phyloP scores from a whole-genome alignment of 2,329 filamentous ascomycete genomes.

The Monilinia polystroma region DNA sequence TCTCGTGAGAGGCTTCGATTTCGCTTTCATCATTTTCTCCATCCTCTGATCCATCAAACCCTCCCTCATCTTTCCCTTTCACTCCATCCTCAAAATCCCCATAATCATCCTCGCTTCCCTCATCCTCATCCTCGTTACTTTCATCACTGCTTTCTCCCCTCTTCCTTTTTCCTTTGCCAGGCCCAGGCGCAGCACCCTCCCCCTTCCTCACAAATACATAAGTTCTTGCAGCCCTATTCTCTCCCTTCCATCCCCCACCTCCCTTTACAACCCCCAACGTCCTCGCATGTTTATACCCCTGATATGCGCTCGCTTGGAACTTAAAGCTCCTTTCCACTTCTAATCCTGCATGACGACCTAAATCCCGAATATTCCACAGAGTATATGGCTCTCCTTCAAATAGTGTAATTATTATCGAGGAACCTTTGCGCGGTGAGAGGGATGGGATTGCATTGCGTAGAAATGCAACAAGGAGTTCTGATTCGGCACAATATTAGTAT shows the following conservation, averaged over 20 bases:
- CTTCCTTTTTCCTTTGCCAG: slow-evolving; percentile 39
- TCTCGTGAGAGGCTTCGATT: background rate
- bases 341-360: slow-evolving; percentile 75
- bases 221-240: slow-evolving; percentile 55
- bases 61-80: slow-evolving; percentile 25
- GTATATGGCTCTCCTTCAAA: slow-evolving; percentile 96
- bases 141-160: slow-evolving; percentile 33
- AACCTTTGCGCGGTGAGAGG: slow-evolving; percentile 51
- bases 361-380: slow-evolving; percentile 88
- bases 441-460: slow-evolving; percentile 56
- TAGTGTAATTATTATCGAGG: slow-evolving; percentile 73
- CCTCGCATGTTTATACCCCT: slow-evolving; percentile 70
- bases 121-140: slow-evolving; percentile 33
- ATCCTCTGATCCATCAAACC: slow-evolving; percentile 21
- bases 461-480: slow-evolving; percentile 67
- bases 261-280: slow-evolving; percentile 65
- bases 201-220: slow-evolving; percentile 63
- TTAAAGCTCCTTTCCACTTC: slow-evolving; percentile 68
- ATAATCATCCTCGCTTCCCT: slow-evolving; percentile 31
- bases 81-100: slow-evolving; percentile 34
- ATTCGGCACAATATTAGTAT: slow-evolving; percentile 14
- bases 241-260: slow-evolving; percentile 50
- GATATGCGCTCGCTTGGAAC: slow-evolving; percentile 67
- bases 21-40: background rate
- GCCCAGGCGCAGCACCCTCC: slow-evolving; percentile 43